phyloP scores from a whole-genome alignment of 2,329 filamentous ascomycete genomes.

The Hypoxylon sp. region DNA sequence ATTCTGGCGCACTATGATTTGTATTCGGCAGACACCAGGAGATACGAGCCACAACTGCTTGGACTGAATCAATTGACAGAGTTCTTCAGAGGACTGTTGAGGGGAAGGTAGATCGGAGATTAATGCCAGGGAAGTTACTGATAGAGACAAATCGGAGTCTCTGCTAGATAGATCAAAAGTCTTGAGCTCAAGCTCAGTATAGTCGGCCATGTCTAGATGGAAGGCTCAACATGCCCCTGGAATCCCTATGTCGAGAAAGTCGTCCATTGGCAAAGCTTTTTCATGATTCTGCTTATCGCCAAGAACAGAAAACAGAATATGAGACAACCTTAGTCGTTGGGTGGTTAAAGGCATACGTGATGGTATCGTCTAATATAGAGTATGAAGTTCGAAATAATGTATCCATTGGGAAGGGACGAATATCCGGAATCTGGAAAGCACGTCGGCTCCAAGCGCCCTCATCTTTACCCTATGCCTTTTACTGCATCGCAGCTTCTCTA shows the following conservation, averaged over 20 bases:
- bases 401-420: not conserved
- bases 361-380: not conserved
- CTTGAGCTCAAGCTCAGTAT: conserved; percentile 45
- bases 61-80: conserved; percentile 43
- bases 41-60: conserved; percentile 50
- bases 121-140: conserved; percentile 45
- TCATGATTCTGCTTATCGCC: no score
- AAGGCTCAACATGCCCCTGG: conserved; percentile 1
- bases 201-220: conserved; percentile 41
- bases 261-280: not conserved
- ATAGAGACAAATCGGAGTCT: conserved; percentile 38
- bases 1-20: conserved; percentile 41
- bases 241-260: not conserved
- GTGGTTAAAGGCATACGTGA: not conserved
- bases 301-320: not conserved
- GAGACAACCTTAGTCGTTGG: not conserved
- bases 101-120: conserved; percentile 40
- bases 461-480: not conserved
- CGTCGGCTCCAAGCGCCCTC: not conserved
- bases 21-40: conserved; percentile 47
- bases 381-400: not conserved
- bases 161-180: conserved; percentile 44
- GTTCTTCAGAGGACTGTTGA: conserved; percentile 29
- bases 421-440: not conserved
- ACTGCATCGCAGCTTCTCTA: conserved; percentile 16